A percentile compares a stretch with the other conserved stretches of the same genome.
phyloP scores from a whole-genome alignment of 371 early-diverging fungal species.

The Chytridium lagenaria region DNA sequence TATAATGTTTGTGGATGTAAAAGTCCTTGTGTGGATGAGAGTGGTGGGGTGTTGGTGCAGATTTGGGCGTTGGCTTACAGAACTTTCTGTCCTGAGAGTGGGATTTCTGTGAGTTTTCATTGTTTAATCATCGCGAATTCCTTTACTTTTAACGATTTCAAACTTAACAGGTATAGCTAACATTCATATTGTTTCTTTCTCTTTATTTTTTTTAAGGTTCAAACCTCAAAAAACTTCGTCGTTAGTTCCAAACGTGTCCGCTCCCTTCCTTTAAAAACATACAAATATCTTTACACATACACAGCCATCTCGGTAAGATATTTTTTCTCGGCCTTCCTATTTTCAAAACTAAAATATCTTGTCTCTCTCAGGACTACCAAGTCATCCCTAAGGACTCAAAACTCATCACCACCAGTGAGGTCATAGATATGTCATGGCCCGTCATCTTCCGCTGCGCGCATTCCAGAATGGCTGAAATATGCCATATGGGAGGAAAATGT shows the following conservation, averaged over 20 bases:
- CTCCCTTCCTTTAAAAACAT: neutral
- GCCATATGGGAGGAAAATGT: neutral
- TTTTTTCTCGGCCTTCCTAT: no score
- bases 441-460: neutral
- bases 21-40: neutral
- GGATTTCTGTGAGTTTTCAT: neutral
- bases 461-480: neutral
- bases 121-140: no score
- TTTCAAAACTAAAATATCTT: neutral
- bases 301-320: neutral
- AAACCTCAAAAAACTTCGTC: slow-evolving; percentile 1
- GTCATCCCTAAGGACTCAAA: neutral
- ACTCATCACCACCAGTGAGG: neutral
- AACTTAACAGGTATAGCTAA: no score
- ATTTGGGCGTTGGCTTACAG: neutral
- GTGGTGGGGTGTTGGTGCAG: neutral
- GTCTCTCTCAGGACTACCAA: neutral
- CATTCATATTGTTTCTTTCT: neutral
- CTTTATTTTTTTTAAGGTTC: neutral
- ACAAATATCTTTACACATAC: neutral
- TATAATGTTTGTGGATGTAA: neutral
- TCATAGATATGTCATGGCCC: slow-evolving; percentile 9
- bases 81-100: slow-evolving; percentile 4
- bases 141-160: no score
- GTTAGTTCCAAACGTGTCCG: neutral